phyloP scores from a whole-genome alignment of 768 basidiomycete species.

The Tubosaeta sp. region DNA sequence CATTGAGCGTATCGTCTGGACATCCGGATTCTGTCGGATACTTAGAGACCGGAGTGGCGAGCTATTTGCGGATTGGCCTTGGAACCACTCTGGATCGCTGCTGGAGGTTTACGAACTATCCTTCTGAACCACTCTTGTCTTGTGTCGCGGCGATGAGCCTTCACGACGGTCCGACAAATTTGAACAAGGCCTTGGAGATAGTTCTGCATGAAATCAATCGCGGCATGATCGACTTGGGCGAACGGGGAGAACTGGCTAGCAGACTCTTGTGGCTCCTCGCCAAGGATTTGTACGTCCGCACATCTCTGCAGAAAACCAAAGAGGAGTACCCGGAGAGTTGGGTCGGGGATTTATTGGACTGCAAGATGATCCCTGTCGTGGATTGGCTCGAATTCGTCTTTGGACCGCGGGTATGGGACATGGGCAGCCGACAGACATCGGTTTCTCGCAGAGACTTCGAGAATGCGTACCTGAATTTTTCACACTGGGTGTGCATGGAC shows the following conservation, averaged over 20 bases:
- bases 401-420: background rate
- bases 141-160: constrained; percentile 1
- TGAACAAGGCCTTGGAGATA: background rate
- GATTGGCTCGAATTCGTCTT: constrained; percentile 14
- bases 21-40: background rate
- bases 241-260: background rate
- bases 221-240: constrained; percentile 2
- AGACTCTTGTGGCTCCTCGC: background rate
- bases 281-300: background rate
- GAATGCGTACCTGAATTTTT: constrained; percentile 11
- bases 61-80: constrained; percentile 1
- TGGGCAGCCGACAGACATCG: background rate
- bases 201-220: background rate
- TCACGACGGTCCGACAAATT: background rate
- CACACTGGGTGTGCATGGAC: constrained; percentile 14
- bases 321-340: background rate
- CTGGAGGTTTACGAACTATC: constrained; percentile 7
- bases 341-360: constrained; percentile 6
- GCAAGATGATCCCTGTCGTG: constrained; percentile 9
- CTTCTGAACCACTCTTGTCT: constrained; percentile 11
- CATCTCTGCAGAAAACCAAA: background rate
- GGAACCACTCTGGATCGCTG: background rate
- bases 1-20: background rate
- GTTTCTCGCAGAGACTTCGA: background rate
- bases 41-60: background rate